Evolutionary conservation across 2,329 filamentous ascomycete species (phyloP).

Genomic region (Pseudocercospora cruenta): DNA sequence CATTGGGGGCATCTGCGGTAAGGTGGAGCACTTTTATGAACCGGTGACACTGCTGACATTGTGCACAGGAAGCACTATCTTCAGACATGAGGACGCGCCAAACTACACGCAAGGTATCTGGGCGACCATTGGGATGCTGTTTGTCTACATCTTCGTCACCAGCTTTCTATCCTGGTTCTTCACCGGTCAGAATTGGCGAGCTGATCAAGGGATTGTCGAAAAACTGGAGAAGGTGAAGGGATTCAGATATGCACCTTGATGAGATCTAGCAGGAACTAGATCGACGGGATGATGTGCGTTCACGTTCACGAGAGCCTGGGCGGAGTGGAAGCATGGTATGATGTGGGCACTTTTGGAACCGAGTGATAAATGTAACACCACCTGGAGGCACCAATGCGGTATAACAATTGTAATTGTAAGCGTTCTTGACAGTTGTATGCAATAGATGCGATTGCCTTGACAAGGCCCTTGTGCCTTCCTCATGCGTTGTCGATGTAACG

Average conservation of each 20-base stretch:
- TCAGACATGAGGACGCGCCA: slow-evolving; percentile 17
- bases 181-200: slow-evolving; percentile 3
- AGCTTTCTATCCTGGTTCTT: slow-evolving; percentile 7
- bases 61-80: slow-evolving; percentile 2
- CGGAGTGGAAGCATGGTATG: not conserved
- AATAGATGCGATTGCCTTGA: not conserved
- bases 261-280: slow-evolving; percentile 1
- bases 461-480: not conserved
- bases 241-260: slow-evolving; percentile 3
- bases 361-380: not conserved
- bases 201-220: slow-evolving; percentile 1
- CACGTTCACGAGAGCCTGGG: not conserved
- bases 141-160: slow-evolving; percentile 14
- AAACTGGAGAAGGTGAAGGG: slow-evolving; percentile 9
- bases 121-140: slow-evolving; percentile 10
- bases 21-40: not conserved
- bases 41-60: not conserved
- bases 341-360: not conserved
- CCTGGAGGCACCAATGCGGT: not conserved
- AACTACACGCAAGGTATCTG: slow-evolving; percentile 18
- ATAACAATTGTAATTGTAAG: not conserved
- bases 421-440: not conserved
- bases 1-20: slow-evolving; percentile 8
- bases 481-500: not conserved
- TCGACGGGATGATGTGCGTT: not conserved